These are phyloP conservation scores for Fusarium equiseti DNA, from an alignment of 2,329 filamentous ascomycete species.

Conservation along the genomic window DNA sequence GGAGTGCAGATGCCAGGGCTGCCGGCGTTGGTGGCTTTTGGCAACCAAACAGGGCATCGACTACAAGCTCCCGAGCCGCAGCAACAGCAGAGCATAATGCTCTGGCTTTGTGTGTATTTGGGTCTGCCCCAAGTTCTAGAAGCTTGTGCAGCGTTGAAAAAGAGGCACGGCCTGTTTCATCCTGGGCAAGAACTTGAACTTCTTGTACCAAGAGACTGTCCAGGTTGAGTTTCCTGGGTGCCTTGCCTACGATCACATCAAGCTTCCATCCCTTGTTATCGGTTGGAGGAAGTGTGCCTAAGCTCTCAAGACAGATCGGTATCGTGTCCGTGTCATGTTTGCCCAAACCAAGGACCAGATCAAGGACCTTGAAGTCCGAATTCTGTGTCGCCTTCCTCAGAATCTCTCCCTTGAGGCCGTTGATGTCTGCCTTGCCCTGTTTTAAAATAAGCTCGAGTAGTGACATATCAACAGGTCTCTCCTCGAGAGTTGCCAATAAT, in stretches of 20 bases:
- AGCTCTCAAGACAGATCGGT: slow-evolving; percentile 56
- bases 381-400: slow-evolving; percentile 57
- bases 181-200: slow-evolving; percentile 59
- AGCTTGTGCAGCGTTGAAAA: slow-evolving; percentile 61
- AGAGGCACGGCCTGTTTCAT: slow-evolving; percentile 53
- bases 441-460: slow-evolving; percentile 63
- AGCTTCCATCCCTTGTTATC: slow-evolving; percentile 64
- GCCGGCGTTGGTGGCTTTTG: slow-evolving; percentile 53
- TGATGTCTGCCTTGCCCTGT: slow-evolving; percentile 66
- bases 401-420: slow-evolving; percentile 59
- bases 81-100: slow-evolving; percentile 65
- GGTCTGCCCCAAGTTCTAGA: slow-evolving; percentile 64
- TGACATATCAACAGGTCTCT: slow-evolving; percentile 62
- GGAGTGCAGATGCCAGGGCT: slow-evolving; percentile 63
- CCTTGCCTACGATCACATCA: slow-evolving; percentile 59
- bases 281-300: slow-evolving; percentile 59
- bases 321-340: slow-evolving; percentile 60
- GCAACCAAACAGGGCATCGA: slow-evolving; percentile 62
- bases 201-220: slow-evolving; percentile 63
- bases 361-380: slow-evolving; percentile 62
- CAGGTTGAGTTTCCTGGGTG: slow-evolving; percentile 58
- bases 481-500: slow-evolving; percentile 57
- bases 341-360: slow-evolving; percentile 60
- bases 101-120: slow-evolving; percentile 65
- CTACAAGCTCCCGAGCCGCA: slow-evolving; percentile 58